Conservation (phyloP, 2,329 filamentous ascomycete species). For the Falciphora oryzae region DNA sequence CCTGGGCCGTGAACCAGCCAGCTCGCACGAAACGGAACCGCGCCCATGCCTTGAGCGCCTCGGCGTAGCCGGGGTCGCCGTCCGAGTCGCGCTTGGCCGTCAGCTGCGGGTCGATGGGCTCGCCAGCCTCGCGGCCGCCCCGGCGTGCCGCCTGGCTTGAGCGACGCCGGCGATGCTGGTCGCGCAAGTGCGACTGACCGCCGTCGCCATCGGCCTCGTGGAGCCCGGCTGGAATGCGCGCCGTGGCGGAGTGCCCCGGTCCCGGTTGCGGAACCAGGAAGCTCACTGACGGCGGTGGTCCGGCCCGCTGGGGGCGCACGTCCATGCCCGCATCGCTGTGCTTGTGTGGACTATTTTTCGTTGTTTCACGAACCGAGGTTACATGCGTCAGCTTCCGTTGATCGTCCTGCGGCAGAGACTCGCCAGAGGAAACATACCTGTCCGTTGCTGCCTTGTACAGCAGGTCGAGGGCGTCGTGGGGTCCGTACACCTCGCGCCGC, state of each 20-base stretch:
- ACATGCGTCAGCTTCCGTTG: background rate
- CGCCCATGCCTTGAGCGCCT: conserved; percentile 82
- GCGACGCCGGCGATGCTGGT: background rate
- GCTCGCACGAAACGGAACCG: conserved; percentile 91
- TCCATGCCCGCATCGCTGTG: conserved; percentile 4
- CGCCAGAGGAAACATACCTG: conserved; percentile 27
- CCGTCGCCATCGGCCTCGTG: background rate
- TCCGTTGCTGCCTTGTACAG: conserved; percentile 80
- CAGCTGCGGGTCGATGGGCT: conserved; percentile 41
- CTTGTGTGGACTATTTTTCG: conserved; percentile 6
- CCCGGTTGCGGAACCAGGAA: background rate
- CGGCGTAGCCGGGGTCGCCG: conserved; percentile 51
- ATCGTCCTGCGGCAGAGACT: background rate
- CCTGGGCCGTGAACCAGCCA: conserved; percentile 91
- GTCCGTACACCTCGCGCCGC: conserved; percentile 74
- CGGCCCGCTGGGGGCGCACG: background rate
- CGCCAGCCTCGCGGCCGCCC: conserved; percentile 20
- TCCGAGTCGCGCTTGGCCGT: conserved; percentile 35
- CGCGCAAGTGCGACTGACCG: background rate
- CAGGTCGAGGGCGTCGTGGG: conserved; percentile 86
- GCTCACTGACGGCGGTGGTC: background rate
- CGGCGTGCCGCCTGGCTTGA: background rate
- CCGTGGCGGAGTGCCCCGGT: background rate
- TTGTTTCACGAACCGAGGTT: background rate
- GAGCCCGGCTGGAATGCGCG: too few relatives aligned